Base-by-base conservation (phyloP, 2,329 filamentous ascomycete species). In the Colletotrichum horii region DNA sequence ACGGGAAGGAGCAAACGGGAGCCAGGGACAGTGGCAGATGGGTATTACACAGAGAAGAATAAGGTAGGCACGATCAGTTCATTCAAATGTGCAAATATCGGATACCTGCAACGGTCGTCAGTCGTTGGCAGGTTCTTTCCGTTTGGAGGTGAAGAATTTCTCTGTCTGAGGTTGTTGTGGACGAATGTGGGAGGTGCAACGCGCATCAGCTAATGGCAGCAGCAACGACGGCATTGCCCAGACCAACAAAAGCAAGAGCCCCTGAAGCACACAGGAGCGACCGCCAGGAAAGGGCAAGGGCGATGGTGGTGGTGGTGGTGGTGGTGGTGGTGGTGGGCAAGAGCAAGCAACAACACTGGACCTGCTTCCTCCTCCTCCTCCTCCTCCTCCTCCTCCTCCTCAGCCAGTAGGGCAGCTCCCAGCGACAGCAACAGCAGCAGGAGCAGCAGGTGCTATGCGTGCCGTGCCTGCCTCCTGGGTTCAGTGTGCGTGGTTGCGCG, bases 241-340 rank as follows among this genome's bases (percentile, higher is more conserved):
- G 73, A 67, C 73, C 56, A 75, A 65, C 56, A 34, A 52, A 75
- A 65, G 56, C 58, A 75, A 65, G 64, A 75, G 70, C 73, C 73
- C 73, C 73, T 75, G 73, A 75, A 75, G 73, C 73, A 65, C 70
- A 68, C 69, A 65, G 70, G 36, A 73, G 34, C 26, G 36, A 30
- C 65, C 22, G 34, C 43, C 48, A 62, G n/a, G 26, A 38, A 28
- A 48, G 14, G 32, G 38, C 43, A 64, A 67, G 69, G 61, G 36
- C 52, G 32, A 24, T 30, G 16, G 30, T 62, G 30, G 28, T 34
- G 60, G 26, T 28, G 30, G 28, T 34, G 60, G n/a, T 62, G 26
- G 26, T 28, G 26, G n/a, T n/a, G n/a, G n/a, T n/a, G n/a, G n/a
- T n/a, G 26, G 26, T 4, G 4, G 26, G 26, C 26, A 28, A 28